Percentiles rank a stretch among this genome's conserved stretches.
phyloP scores from a whole-genome alignment of 78 protist species.

The Dictyostelium citrinum region DNA sequence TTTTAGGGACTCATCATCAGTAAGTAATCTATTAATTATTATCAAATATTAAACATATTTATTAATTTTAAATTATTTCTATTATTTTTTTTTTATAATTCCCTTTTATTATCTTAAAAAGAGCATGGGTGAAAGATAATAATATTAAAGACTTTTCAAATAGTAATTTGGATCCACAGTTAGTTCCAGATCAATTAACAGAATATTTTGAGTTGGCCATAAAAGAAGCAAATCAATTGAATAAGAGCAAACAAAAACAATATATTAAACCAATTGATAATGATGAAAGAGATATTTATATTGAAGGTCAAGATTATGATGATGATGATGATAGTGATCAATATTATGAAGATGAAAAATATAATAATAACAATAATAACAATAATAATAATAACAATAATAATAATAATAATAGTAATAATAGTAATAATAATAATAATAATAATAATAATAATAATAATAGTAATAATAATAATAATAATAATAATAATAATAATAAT shows the following conservation, averaged over 20 bases:
- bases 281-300: neutral
- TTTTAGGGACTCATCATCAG: conserved; percentile 40
- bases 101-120: neutral
- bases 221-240: conserved; percentile 22
- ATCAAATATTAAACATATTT: neutral
- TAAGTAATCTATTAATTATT: neutral
- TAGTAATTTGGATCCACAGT: neutral
- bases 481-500: conserved; percentile 11
- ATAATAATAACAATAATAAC: neutral
- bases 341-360: neutral
- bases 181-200: neutral
- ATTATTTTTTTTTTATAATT: too few relatives aligned
- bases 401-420: neutral
- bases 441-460: neutral
- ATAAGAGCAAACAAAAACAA: neutral
- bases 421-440: neutral
- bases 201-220: conserved; percentile 21
- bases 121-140: conserved; percentile 31
- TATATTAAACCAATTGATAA: neutral
- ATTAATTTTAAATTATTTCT: neutral
- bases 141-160: conserved; percentile 27
- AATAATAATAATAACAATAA: neutral
- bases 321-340: neutral
- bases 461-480: neutral
- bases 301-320: neutral